Conservation (phyloP, 2,329 filamentous ascomycete species). For the Camillea tinctor region DNA sequence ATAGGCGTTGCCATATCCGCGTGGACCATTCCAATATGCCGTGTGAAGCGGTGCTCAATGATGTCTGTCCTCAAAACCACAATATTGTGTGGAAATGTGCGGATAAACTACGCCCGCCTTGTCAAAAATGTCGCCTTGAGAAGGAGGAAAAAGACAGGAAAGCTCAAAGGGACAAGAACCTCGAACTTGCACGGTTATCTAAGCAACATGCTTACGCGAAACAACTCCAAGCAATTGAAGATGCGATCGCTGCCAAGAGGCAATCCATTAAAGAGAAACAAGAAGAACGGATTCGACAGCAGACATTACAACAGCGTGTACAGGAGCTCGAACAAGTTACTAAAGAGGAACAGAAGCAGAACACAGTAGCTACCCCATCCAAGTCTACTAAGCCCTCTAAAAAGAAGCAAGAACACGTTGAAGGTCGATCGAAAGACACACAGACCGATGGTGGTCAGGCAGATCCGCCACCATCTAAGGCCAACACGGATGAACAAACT, state of each 20-base stretch:
- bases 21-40: conserved; percentile 15
- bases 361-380: background rate
- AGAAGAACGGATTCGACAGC: conserved; percentile 11
- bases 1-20: conserved; percentile 13
- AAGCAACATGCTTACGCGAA: conserved; percentile 17
- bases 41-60: conserved; percentile 9
- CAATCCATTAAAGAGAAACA: conserved; percentile 10
- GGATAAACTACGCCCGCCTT: background rate
- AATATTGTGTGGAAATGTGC: conserved; percentile 15
- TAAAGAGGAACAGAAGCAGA: conserved; percentile 6
- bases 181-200: conserved; percentile 14
- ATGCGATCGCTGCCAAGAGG: conserved; percentile 13
- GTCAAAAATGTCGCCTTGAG: background rate
- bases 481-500: background rate
- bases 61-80: conserved; percentile 10
- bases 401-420: background rate
- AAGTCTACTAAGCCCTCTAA: background rate
- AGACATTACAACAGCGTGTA: conserved; percentile 10
- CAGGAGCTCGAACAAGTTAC: conserved; percentile 11
- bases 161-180: conserved; percentile 7
- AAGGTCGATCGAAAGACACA: background rate
- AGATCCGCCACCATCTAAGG: background rate
- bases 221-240: conserved; percentile 10
- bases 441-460: background rate
- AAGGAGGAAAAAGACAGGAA: conserved; percentile 2